Base-by-base conservation (phyloP, 2,329 filamentous ascomycete species). In the Phialemonium atrogriseum region DNA sequence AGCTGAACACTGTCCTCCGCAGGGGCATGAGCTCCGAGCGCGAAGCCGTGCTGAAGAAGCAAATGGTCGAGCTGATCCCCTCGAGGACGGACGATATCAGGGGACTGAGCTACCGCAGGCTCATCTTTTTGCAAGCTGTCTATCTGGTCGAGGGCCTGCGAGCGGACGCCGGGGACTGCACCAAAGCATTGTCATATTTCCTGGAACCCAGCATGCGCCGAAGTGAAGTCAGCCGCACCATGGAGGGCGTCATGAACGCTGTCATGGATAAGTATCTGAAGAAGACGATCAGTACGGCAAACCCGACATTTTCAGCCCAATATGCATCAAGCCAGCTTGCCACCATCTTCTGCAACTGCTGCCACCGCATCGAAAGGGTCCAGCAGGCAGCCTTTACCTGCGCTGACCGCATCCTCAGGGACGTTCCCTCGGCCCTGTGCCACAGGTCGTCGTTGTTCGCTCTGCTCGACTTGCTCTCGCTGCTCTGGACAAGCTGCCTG, bases 401-500 rank as follows among this genome's bases (percentile, higher is more conserved):
- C 44, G 89, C 89, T 0, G 85, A 94, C 52, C 80, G 80, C 36
- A 87, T 98, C 36, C 80, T 98, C 39, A 70, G 66, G 10, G 77
- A 85, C 40, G 80, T 94, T 5, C 91, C 91, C 2, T 95, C 91
- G 4, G 82, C 85, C 3, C 67, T 99, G 11, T 96, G 89, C 50
- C 84, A 95, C 49, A 83, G 84, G 44, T 79, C 81, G 6, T 94
- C 93, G 2, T 66, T 99, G 0, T 98, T 96, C 58, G 87, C 89
- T 2, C 67, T 99, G 11, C 67, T 98, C 8, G 93, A 98, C 54
- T 71, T 98, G 4, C 64, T 98, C 12, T 89, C 86, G 4, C 72
- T 98, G 17, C 87, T 98, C 80, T 98, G 89, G 89, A 77, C 77
- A 28, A 89, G 87, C 49, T 98, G 91, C 51, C 66, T 98, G 11